These are phyloP conservation scores for Caryopteris hybrid DNA, from an alignment of 305 asterid genomes.

Conservation along the genomic window DNA sequence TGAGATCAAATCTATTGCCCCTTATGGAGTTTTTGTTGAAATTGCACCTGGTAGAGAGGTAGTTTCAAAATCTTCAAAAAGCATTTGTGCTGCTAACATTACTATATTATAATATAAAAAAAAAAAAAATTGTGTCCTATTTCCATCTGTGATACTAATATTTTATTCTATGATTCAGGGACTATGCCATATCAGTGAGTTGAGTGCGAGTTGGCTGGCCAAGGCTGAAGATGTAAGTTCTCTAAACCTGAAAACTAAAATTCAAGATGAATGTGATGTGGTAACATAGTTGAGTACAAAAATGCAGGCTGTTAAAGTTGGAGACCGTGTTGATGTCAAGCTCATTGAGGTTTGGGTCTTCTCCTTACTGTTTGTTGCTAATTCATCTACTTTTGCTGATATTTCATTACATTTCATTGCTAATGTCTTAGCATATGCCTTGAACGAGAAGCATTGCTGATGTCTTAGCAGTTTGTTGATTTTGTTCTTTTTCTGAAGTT, in stretches of 20 bases:
- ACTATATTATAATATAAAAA: no score
- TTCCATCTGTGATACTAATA: no score
- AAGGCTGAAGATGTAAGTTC: constrained; percentile 91
- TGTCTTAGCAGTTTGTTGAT: no score
- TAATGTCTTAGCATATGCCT: background rate
- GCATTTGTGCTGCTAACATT: constrained; percentile 12
- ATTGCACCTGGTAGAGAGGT: constrained; percentile 97
- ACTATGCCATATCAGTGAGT: constrained; percentile 90
- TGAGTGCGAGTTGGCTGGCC: constrained; percentile 87
- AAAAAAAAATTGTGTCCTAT: no score
- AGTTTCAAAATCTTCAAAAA: constrained; percentile 4
- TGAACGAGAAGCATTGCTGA: background rate
- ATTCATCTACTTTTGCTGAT: constrained; percentile 1
- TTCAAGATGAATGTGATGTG: constrained; percentile 6
- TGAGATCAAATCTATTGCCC: constrained; percentile 85
- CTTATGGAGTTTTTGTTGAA: constrained; percentile 90
- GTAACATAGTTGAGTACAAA: constrained; percentile 22
- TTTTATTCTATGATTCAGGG: constrained; percentile 50
- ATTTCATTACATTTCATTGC: background rate
- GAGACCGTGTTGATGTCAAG: constrained; percentile 91
- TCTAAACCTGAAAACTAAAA: constrained; percentile 8
- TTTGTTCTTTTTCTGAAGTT: no score
- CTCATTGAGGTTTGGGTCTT: constrained; percentile 75
- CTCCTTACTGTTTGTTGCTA: constrained; percentile 11
- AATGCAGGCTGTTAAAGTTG: constrained; percentile 79